Conservation (phyloP, 2,329 filamentous ascomycete genomes). For the Cucurbitaria berberidis region DNA sequence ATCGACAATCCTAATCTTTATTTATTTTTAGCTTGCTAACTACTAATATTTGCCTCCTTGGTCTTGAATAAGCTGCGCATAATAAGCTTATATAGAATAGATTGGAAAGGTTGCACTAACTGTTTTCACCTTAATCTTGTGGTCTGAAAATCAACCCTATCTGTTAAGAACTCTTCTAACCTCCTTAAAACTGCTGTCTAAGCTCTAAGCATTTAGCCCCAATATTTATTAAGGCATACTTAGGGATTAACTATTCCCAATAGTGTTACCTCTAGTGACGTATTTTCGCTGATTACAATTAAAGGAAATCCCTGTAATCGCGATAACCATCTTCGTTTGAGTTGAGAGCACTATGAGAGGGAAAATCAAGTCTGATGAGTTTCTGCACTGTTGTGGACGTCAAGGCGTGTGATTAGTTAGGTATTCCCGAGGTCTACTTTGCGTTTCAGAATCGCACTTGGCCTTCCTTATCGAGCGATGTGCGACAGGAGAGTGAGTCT, state of each 20-base stretch:
- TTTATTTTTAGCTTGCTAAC: too few species aligned
- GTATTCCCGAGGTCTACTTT: slow-evolving; percentile 7
- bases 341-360: background rate
- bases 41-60: too few species aligned
- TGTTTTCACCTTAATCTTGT: too few species aligned
- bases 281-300: background rate
- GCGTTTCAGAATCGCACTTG: slow-evolving; percentile 11
- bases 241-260: background rate
- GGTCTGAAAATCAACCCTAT: too few species aligned
- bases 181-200: too few species aligned
- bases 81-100: too few species aligned
- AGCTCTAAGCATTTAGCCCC: too few species aligned
- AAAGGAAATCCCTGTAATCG: background rate
- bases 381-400: background rate
- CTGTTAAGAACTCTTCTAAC: too few species aligned
- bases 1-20: too few species aligned
- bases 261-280: background rate
- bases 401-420: slow-evolving; percentile 6
- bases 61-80: too few species aligned
- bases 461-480: slow-evolving; percentile 7
- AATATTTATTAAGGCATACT: too few species aligned
- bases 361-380: background rate
- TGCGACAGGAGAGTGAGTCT: slow-evolving; percentile 3
- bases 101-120: too few species aligned
- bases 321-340: background rate